Evolutionary conservation across 768 basidiomycete species (phyloP), one percentile per base, ranked within the genome.

Genomic region (Agaricus sinodeliciosus): DNA sequence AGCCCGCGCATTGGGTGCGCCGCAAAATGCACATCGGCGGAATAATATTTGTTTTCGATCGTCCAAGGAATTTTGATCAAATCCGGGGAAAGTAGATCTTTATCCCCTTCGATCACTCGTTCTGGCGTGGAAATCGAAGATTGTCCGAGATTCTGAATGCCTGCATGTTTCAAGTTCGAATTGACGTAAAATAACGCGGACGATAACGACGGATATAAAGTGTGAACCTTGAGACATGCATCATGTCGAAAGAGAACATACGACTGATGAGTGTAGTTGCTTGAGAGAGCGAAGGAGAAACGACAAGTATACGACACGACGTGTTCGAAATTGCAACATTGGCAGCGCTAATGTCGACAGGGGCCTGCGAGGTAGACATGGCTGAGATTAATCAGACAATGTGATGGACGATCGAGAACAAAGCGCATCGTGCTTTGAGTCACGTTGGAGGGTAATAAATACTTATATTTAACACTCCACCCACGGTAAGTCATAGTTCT

Each of bases 21-120:
- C 31, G 80, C 69, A 62, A 92, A 90, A 55, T 82, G 80, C 6
- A 93, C 85, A 54, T 77, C 72, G 1, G 90, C 90, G 12, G 79
- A 79, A 69, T 92, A 93, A 67, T 93, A 93, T 64, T 80, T 84
- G 71, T 91, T 91, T 48, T 69, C 67, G 56, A 91, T 86, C 39
- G 79, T 85, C 88, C 87, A 91, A 9, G 85, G 83, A 28, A 87
- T 67, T 31, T 58, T 68, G 35, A 64, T 59, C 26, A 55, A 46
- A 25, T 50, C 51, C 26, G 49, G 27, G 27, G 50, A 54, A 25
- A 54, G 46, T 40, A 54, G 9, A 31, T 54, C 45, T 40, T 36
- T 46, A 4, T 19, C 42, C 12, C 27, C 25, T 3, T 28, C 36
- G 13, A 48, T 58, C 51, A 40, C 55, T 55, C 16, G 27, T n/a